Base-by-base conservation (phyloP, 106 monocot genomes). In the Amphibolis antarctica region DNA sequence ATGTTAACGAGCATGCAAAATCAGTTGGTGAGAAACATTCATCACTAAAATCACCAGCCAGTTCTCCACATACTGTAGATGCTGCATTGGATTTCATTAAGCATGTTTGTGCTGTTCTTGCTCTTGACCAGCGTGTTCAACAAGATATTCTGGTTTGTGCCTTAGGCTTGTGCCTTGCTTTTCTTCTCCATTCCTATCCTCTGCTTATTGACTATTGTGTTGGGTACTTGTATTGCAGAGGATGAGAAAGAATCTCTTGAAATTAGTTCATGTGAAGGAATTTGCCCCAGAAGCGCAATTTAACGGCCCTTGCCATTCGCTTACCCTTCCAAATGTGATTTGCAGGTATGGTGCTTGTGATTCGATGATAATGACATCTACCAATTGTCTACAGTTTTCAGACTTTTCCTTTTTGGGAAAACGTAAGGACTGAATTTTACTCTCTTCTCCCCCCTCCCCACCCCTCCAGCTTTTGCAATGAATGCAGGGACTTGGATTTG, bases 231-330 rank as follows among this genome's bases (percentile, higher is more conserved):
- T 48, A 2, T 28, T 55, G 55, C 88, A 94, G 93, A 86, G 81
- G 54, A 84, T 89, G 83, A 86, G 90, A 71, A 96, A 82, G 73
- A 96, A 96, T 76, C 69, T 96, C 44, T 72, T 96, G 28, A 96
- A 86, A 63, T 55, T 86, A 63, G 82, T 96, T 42, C 81, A 78
- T 1, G 84, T 96, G 66, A 90, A 86, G 66, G 96, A 96, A 71
- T 96, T 96, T 71, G 66, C 89, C 46, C 90, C 86, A n/a, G 86
- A 90, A 82, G 96, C 89, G 63, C 90, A 96, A 66, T 96, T 86
- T 65, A 70, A 69, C 30, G 78, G 80, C 72, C 73, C 80, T 6
- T 75, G 55, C 46, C 53, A 63, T 20, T 80, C 90, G 1, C 90
- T 94, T 63, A 79, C 47, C 23, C 89, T 94, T 59, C 86, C 93